Evolutionary conservation across 805 yeast species (phyloP), one percentile per base, ranked within the genome.

Genomic region (Hanseniaspora occidentalis): DNA sequence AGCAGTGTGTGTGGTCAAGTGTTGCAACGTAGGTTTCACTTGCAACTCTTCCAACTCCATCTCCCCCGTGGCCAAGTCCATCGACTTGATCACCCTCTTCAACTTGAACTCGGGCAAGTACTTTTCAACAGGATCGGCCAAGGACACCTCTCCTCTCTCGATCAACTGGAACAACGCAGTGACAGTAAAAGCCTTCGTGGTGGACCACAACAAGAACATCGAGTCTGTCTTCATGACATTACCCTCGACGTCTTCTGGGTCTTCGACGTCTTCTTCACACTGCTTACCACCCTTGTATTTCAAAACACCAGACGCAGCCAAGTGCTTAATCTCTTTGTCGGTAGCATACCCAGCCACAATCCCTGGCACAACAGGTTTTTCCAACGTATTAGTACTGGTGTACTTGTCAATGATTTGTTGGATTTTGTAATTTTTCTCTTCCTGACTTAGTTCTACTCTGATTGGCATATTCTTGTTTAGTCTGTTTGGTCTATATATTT

Each of bases 1-100:
- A 13, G 65, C 54, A 3, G 66, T 62, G 40, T 62, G 67, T n/a
- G 62, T 57, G 14, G 62, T 39, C 43, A 62, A 49, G 44, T 54
- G 52, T 31, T 53, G 45, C 17, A 59, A 45, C 27, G 65, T 59
- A 31, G 59, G 52, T 25, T 52, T 47, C 13, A 36, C 47, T 25
- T 48, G 54, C 20, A 57, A 47, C 1, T 43, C 38, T 16, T 43
- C 52, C 20, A 52, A 42, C 17, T 44, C 46, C 21, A 49, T 51
- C 26, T 52, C 47, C 2, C 47, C 57, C 7, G 43, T 41, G 13
- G 40, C 38, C 7, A 45, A 54, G 18, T 51, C 53, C 35, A 49
- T 41, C 4, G 51, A 56, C 13, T 47, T 37, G 19, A 55, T 36
- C 2, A 57, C 42, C 26, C 50, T 34, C 14, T 53, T 34, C 5